Conservation (phyloP, 2,329 filamentous ascomycete genomes). For the Nothopassalora personata region DNA sequence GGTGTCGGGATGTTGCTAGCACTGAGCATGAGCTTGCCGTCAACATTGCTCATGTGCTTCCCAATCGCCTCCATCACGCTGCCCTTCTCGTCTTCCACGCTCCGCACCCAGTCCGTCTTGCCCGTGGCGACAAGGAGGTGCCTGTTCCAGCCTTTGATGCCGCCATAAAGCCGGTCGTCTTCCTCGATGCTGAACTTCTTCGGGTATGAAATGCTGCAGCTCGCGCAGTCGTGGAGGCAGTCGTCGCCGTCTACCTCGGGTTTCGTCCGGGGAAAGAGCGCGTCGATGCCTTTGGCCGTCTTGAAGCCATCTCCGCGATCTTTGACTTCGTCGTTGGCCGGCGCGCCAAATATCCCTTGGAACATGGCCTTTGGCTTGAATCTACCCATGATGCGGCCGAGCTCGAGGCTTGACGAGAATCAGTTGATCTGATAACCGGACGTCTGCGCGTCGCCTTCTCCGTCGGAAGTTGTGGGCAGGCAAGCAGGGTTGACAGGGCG, state of each 20-base stretch:
- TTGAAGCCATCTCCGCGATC: conserved; percentile 39
- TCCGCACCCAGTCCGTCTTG: conserved; percentile 88
- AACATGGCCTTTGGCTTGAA: conserved; percentile 12
- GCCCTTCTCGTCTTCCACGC: conserved; percentile 77
- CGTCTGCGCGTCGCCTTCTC: too few species aligned
- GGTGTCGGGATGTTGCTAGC: conserved; percentile 87
- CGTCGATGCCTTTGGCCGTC: conserved; percentile 43
- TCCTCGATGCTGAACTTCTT: conserved; percentile 68
- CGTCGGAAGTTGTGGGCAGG: background rate
- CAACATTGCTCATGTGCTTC: conserved; percentile 28
- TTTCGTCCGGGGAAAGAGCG: conserved; percentile 69
- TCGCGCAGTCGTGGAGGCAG: conserved; percentile 79
- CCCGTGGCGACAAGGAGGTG: conserved; percentile 92
- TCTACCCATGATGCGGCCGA: background rate
- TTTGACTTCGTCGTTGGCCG: conserved; percentile 20
- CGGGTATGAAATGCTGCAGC: conserved; percentile 74
- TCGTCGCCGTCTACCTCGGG: conserved; percentile 79
- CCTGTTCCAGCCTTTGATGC: conserved; percentile 80
- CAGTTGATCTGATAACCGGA: background rate
- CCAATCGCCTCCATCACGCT: conserved; percentile 52
- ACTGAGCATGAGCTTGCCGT: conserved; percentile 74
- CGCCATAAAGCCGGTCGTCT: conserved; percentile 73
- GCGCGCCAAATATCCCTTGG: conserved; percentile 20
- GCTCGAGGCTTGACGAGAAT: background rate
- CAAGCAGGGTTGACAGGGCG: background rate